phyloP scores from a whole-genome alignment of 1,139 yeast genomes.

The Scheffersomyces titani region DNA sequence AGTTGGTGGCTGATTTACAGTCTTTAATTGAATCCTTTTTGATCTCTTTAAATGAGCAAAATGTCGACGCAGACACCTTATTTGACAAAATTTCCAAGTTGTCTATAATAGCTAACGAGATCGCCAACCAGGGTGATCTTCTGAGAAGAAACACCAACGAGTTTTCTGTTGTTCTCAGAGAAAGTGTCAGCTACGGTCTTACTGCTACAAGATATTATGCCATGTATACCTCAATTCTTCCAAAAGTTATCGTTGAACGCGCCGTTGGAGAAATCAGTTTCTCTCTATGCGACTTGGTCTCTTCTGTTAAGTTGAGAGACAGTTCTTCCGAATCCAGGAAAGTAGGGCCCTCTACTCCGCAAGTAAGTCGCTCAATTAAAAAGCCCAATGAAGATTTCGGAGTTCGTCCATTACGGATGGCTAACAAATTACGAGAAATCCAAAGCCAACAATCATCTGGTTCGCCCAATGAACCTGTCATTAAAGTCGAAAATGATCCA shows the following conservation, averaged over 20 bases:
- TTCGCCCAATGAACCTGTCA: not conserved
- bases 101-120: conserved; percentile 50
- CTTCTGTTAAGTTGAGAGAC: conserved; percentile 51
- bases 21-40: conserved; percentile 49
- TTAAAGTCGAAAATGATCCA: not conserved
- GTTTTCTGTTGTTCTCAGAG: conserved; percentile 51
- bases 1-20: conserved; percentile 46
- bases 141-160: conserved; percentile 36
- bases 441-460: conserved; percentile 2
- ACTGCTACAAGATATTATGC: conserved; percentile 80
- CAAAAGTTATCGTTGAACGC: conserved; percentile 72
- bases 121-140: conserved; percentile 46
- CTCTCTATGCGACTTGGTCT: conserved; percentile 69
- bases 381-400: conserved; percentile 29
- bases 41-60: conserved; percentile 31
- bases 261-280: conserved; percentile 77
- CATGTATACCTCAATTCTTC: conserved; percentile 62
- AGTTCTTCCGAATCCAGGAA: conserved; percentile 16
- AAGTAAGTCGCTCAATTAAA: not conserved
- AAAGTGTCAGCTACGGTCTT: conserved; percentile 73
- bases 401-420: conserved; percentile 62
- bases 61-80: conserved; percentile 40
- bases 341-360: conserved; percentile 5
- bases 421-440: conserved; percentile 40
- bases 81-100: conserved; percentile 59